Conservation (phyloP, 805 yeast genomes). For the Yarrowia sp. region DNA sequence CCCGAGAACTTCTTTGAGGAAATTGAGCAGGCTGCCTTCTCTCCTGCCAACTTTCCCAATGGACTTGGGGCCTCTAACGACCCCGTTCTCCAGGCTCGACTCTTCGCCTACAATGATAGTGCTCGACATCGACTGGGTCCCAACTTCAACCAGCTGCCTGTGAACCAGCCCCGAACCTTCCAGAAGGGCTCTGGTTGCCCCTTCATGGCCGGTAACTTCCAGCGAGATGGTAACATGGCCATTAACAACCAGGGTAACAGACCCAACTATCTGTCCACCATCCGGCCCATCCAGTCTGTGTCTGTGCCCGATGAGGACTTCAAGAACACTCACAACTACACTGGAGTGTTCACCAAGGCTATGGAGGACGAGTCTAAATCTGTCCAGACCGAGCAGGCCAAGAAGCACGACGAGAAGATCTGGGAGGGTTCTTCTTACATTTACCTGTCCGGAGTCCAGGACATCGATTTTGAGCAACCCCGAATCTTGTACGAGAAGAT, state of each 20-base stretch:
- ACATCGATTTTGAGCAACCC: constrained; percentile 17
- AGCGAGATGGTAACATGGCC: constrained; percentile 15
- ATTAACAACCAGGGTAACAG: constrained; percentile 10
- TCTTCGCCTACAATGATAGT: constrained; percentile 80
- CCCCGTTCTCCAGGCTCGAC: constrained; percentile 77
- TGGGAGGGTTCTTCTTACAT: constrained; percentile 23
- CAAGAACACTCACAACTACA: constrained; percentile 9
- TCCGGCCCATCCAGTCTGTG: constrained; percentile 16
- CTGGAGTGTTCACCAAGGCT: constrained; percentile 13
- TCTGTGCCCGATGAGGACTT: constrained; percentile 16
- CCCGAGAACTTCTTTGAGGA: constrained; percentile 86
- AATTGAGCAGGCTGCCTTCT: constrained; percentile 80
- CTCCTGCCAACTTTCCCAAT: constrained; percentile 79
- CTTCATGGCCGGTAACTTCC: constrained; percentile 17
- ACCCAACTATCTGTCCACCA: constrained; percentile 23
- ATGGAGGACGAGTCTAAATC: constrained; percentile 1
- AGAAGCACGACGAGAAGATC: constrained; percentile 18
- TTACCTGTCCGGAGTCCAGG: constrained; percentile 13
- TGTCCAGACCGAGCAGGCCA: constrained; percentile 6
- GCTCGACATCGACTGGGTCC: constrained; percentile 76
- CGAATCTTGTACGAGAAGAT: constrained; percentile 20
- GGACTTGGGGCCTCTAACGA: constrained; percentile 79
- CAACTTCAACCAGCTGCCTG: constrained; percentile 80
- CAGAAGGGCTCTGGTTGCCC: constrained; percentile 19
- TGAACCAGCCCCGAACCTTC: constrained; percentile 43